These are phyloP conservation scores for Saccharomyces hybrid DNA, from an alignment of 1,139 yeast species.

Conservation along the genomic window DNA sequence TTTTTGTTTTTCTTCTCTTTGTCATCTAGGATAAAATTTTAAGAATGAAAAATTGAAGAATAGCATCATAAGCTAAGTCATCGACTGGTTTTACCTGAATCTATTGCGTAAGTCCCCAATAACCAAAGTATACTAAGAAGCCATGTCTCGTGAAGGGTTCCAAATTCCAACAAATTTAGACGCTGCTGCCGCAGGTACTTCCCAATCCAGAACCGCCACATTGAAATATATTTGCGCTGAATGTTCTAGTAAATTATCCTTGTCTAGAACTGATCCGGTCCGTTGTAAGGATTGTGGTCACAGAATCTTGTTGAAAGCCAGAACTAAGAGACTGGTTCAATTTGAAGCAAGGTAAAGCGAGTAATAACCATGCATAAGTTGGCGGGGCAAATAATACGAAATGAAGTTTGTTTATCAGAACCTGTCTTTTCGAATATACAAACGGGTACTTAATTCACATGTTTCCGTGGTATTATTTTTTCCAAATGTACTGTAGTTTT, in stretches of 20 bases:
- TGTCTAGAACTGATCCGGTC: conserved; percentile 91
- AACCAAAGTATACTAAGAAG: not conserved
- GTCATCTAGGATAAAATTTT: not conserved
- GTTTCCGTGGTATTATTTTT: not conserved
- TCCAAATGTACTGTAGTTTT: not conserved
- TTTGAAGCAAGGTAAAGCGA: conserved; percentile 55
- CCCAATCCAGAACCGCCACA: conserved; percentile 70
- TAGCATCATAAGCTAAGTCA: not conserved
- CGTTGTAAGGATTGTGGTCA: conserved; percentile 99
- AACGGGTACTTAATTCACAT: not conserved
- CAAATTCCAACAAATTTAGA: conserved; percentile 78
- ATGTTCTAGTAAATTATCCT: conserved; percentile 83
- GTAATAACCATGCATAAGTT: not conserved
- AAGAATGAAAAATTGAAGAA: not conserved
- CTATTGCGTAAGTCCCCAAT: not conserved
- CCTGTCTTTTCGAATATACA: not conserved
- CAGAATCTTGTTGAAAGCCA: conserved; percentile 91
- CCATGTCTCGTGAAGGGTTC: conserved; percentile 81
- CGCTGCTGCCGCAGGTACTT: conserved; percentile 60
- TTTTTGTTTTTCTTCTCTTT: not conserved
- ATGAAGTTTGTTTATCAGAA: not conserved
- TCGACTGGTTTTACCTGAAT: not conserved
- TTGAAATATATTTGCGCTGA: conserved; percentile 93
- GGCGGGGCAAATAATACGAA: not conserved
- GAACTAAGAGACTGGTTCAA: conserved; percentile 92